phyloP scores from a whole-genome alignment of 2,329 filamentous ascomycete species.

The Colletotrichum sp. region DNA sequence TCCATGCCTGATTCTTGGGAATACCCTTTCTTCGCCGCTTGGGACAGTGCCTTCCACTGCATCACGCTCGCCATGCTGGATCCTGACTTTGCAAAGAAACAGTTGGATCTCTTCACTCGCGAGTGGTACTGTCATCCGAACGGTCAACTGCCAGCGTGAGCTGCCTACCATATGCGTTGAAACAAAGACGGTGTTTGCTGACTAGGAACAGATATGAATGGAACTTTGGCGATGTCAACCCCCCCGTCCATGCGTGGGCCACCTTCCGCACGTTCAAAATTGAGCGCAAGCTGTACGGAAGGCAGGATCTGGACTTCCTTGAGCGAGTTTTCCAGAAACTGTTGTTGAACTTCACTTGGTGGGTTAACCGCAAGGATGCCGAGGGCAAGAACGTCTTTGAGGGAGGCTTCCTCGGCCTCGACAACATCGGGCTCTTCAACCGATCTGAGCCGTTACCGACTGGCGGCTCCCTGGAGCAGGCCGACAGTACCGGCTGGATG shows the following conservation, averaged over 20 bases:
- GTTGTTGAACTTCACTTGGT: slow-evolving; percentile 97
- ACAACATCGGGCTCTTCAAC: slow-evolving; percentile 98
- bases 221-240: slow-evolving; percentile 98
- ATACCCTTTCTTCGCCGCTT: slow-evolving; percentile 96
- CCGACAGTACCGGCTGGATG: slow-evolving; percentile 99
- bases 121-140: slow-evolving; percentile 99
- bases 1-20: slow-evolving; percentile 99
- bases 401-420: slow-evolving; percentile 91
- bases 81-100: slow-evolving; percentile 97
- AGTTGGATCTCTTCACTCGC: slow-evolving; percentile 91
- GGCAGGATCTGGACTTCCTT: slow-evolving; percentile 92
- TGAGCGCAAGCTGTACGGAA: slow-evolving; percentile 94
- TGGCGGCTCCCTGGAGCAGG: slow-evolving; percentile 91
- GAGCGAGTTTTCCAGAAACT: slow-evolving; percentile 97
- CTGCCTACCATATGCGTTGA: slow-evolving; percentile 6
- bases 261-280: slow-evolving; percentile 98
- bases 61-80: slow-evolving; percentile 97
- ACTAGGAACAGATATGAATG: slow-evolving; percentile 71
- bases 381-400: slow-evolving; percentile 98
- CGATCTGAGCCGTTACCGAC: slow-evolving; percentile 94
- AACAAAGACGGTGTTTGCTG: slow-evolving; percentile 1
- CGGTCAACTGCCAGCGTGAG: slow-evolving; percentile 86
- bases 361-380: slow-evolving; percentile 95
- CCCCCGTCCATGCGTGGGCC: slow-evolving; percentile 95
- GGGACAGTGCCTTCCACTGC: slow-evolving; percentile 97